Evolutionary conservation across 2,329 filamentous ascomycete species (phyloP), one percentile per base, ranked within the genome.

Genomic region (Pseudocercospora fuligena): DNA sequence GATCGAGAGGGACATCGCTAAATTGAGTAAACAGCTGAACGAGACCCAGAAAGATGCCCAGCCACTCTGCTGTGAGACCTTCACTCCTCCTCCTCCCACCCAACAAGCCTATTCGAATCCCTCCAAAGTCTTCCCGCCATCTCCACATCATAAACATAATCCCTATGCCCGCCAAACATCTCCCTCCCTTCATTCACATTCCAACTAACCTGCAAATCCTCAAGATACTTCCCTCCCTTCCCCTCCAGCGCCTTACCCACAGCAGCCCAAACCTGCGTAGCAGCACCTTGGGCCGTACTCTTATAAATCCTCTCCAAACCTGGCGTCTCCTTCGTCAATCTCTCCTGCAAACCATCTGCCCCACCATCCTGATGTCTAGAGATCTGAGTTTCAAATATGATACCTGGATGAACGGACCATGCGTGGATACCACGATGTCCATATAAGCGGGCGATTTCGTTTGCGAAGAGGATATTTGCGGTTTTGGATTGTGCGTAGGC

Each of bases 401-500:
- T 43, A 14, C 66, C 66, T 0, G 85, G 85, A 61, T 85, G 81
- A 2, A 85, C 64, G n/a, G 78, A 79, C 16, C 76, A 74, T 0
- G 79, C 83, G 63, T 84, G 84, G 0, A 87, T 68, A 6, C 82
- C 81, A 2, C 74, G 72, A 0, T 73, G 21, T 1, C 81, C 82
- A 69, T 84, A 86, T 1, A 77, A 78, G 0, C 84, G 79, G 31
- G 87, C 84, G 33, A 87, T 80, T 60, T 84, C 79, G 65, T 83
- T 85, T 1, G 84, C 81, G 65, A 83, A 81, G 69, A 80, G 84
- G 16, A 86, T 79, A 65, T 83, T 85, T 16, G 85, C 84, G 0
- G 80, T 79, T 69, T 88, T 88, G 57, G 78, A 78, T 67, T 85
- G 81, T 0, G 77, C 81, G 65, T 87, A 88, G 0, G 82, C 78